A percentile compares a stretch with the other conserved stretches of the same genome.
Evolutionary conservation across 2,329 filamentous ascomycete genomes (phyloP).

Genomic region (Aureobasidium sp.): DNA sequence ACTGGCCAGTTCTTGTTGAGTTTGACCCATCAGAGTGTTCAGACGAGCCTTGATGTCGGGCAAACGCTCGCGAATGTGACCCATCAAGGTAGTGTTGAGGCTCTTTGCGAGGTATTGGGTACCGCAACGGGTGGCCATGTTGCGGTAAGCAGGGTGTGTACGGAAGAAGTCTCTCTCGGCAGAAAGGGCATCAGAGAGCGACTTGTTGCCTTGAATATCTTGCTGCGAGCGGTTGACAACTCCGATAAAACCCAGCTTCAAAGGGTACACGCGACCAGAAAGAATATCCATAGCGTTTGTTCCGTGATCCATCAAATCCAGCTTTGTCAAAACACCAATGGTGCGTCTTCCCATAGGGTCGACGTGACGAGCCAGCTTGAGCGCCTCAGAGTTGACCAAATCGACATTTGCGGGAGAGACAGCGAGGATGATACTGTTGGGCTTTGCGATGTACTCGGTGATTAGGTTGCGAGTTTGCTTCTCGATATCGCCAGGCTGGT

Average conservation of each 20-base stretch:
- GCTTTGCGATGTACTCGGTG: constrained; percentile 96
- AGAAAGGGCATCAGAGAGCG: constrained; percentile 84
- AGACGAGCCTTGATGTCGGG: constrained; percentile 97
- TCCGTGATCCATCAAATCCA: constrained; percentile 97
- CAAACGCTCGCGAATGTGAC: constrained; percentile 88
- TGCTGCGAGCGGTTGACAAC: constrained; percentile 98
- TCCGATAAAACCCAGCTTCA: constrained; percentile 96
- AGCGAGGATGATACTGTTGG: constrained; percentile 94
- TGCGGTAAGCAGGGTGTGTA: constrained; percentile 93
- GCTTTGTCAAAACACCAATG: constrained; percentile 92
- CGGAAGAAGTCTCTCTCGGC: constrained; percentile 93
- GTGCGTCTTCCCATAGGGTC: constrained; percentile 90
- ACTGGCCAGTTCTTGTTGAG: constrained; percentile 93
- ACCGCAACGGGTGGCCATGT: constrained; percentile 88
- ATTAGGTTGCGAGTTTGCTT: constrained; percentile 97
- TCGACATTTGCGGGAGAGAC: constrained; percentile 98
- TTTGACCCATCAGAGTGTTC: constrained; percentile 99
- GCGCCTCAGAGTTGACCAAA: constrained; percentile 93
- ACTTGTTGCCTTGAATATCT: constrained; percentile 92
- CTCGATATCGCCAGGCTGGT: constrained; percentile 96
- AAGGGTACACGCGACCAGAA: constrained; percentile 90
- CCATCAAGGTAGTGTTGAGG: constrained; percentile 90
- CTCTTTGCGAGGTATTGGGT: constrained; percentile 93
- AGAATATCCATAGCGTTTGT: constrained; percentile 97
- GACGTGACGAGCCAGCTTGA: constrained; percentile 95